Conservation (phyloP, 306 rosid genomes). For the Chamaecrista fasciculata region DNA sequence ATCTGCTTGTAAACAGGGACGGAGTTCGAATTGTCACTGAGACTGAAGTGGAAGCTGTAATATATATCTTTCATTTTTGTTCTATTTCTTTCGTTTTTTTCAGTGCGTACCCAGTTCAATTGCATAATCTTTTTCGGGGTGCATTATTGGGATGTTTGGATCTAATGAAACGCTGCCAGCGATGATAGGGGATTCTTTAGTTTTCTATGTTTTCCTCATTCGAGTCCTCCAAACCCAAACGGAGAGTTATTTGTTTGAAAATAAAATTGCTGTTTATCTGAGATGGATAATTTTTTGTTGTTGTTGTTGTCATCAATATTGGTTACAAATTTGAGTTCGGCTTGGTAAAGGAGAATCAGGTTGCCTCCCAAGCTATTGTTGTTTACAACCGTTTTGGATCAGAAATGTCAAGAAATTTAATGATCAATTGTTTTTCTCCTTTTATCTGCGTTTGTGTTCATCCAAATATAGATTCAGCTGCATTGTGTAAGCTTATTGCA, state of each 20-base stretch:
- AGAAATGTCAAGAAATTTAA: conserved; percentile 2
- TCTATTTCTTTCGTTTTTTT: background rate
- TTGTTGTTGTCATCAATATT: conserved; percentile 11
- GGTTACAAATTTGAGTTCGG: background rate
- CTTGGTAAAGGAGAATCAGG: background rate
- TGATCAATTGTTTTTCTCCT: background rate
- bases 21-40: conserved; percentile 82
- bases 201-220: background rate
- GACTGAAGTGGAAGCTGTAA: conserved; percentile 72
- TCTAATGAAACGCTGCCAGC: conserved; percentile 14
- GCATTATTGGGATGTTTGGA: background rate
- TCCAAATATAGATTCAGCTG: background rate
- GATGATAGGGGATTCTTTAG: background rate
- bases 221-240: conserved; percentile 13
- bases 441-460: background rate
- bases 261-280: background rate
- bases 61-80: conserved; percentile 13
- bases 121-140: background rate
- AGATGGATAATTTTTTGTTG: conserved; percentile 8
- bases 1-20: conserved; percentile 80
- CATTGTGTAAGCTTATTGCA: background rate
- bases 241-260: conserved; percentile 1
- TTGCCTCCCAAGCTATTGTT: background rate
- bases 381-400: background rate
- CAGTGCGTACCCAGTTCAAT: background rate